These are phyloP conservation scores for Udeniomyces megalosporus DNA, from an alignment of 768 basidiomycete species.

Conservation along the genomic window DNA sequence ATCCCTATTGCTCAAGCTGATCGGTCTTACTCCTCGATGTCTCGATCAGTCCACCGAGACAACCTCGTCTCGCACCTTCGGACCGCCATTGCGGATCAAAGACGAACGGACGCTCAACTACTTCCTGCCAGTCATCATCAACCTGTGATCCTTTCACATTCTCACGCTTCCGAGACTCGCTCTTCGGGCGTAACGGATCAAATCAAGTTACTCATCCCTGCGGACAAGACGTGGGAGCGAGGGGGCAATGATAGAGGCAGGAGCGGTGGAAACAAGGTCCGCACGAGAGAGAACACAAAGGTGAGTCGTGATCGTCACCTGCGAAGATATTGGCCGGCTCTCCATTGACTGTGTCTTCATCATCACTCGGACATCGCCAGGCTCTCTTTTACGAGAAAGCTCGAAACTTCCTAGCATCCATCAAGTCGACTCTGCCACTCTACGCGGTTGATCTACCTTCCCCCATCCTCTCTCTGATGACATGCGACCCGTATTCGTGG, in stretches of 20 bases:
- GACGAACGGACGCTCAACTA: constrained; percentile 6
- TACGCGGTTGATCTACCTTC: constrained; percentile 8
- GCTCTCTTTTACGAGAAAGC: constrained; percentile 11
- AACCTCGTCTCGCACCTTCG: constrained; percentile 13
- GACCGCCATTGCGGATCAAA: constrained; percentile 9
- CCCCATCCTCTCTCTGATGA: not conserved
- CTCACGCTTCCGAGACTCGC: not conserved
- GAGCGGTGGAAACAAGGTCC: constrained; percentile 6
- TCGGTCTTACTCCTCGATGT: not conserved
- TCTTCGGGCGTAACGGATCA: not conserved
- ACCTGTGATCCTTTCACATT: not conserved
- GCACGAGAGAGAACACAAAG: not conserved
- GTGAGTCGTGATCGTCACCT: not conserved
- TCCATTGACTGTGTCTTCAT: not conserved
- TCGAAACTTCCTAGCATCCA: not conserved
- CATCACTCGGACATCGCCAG: not conserved
- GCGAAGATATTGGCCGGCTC: not conserved
- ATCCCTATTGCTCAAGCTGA: not conserved
- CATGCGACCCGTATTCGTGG: constrained; percentile 7
- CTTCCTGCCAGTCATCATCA: not conserved
- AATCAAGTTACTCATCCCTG: constrained; percentile 7
- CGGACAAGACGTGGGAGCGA: constrained; percentile 2
- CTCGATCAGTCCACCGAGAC: constrained; percentile 4
- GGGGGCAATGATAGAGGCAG: not conserved
- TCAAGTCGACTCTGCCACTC: constrained; percentile 1